These are phyloP conservation scores for Komagataella pseudopastoris DNA, from an alignment of 805 yeast genomes.

Conservation along the genomic window DNA sequence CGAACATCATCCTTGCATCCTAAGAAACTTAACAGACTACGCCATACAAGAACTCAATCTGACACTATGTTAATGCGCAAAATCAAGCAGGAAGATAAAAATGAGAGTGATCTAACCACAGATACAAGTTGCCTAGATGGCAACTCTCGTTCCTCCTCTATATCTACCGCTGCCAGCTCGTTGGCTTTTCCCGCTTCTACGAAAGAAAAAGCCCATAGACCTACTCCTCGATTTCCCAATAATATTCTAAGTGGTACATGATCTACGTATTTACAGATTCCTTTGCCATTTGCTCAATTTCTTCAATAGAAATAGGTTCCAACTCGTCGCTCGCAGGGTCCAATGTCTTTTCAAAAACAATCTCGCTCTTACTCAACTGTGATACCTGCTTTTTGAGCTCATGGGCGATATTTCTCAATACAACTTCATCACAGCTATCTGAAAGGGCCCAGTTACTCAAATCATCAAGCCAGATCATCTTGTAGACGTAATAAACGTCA, in stretches of 20 bases:
- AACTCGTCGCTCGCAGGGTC: slow-evolving; percentile 9
- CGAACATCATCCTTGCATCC: not conserved
- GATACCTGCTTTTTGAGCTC: slow-evolving; percentile 38
- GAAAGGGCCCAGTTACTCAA: slow-evolving; percentile 60
- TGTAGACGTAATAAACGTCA: slow-evolving; percentile 76
- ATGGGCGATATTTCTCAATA: slow-evolving; percentile 49
- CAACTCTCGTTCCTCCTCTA: not conserved
- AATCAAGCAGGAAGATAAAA: not conserved
- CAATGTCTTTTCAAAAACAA: slow-evolving; percentile 41
- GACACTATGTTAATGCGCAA: not conserved
- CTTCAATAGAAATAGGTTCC: slow-evolving; percentile 19
- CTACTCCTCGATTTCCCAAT: slow-evolving; percentile 5
- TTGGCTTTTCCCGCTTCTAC: not conserved
- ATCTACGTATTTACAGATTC: not conserved
- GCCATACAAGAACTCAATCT: not conserved
- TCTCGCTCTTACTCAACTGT: slow-evolving; percentile 25
- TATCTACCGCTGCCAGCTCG: not conserved
- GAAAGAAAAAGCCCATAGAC: not conserved
- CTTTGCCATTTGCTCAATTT: slow-evolving; percentile 44
- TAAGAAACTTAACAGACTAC: not conserved
- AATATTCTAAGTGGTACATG: slow-evolving; percentile 5
- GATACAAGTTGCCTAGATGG: not conserved
- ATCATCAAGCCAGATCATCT: slow-evolving; percentile 65
- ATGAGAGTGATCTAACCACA: not conserved
- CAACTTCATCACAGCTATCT: slow-evolving; percentile 43